Evolutionary conservation across 306 rosid genomes (phyloP).

Genomic region (Trichosanthes truncata): DNA sequence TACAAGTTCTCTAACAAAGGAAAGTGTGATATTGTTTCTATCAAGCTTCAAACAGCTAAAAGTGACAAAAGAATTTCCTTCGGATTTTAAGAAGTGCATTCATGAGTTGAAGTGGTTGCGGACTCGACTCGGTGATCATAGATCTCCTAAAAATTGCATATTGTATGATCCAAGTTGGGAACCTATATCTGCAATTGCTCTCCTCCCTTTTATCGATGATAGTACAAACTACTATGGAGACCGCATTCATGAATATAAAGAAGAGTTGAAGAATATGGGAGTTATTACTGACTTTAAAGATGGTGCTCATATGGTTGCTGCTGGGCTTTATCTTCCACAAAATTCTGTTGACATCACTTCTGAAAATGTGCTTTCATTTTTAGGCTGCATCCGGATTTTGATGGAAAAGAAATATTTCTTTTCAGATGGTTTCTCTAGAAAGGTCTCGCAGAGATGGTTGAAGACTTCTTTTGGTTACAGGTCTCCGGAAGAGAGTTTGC

Average conservation of each 20-base stretch:
- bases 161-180: slow-evolving; percentile 52
- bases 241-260: slow-evolving; percentile 28
- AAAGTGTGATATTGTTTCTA: slow-evolving; percentile 37
- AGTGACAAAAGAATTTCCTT: slow-evolving; percentile 17
- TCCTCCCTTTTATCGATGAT: slow-evolving; percentile 63
- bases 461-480: slow-evolving; percentile 48
- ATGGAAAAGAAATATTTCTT: not conserved
- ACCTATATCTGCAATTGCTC: slow-evolving; percentile 37
- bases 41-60: slow-evolving; percentile 29
- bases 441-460: slow-evolving; percentile 45
- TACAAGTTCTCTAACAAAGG: slow-evolving; percentile 17
- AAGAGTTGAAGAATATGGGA: slow-evolving; percentile 50
- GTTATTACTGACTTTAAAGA: slow-evolving; percentile 34
- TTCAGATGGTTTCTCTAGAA: slow-evolving; percentile 19
- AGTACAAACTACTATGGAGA: slow-evolving; percentile 23
- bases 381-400: slow-evolving; percentile 32
- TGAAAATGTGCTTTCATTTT: slow-evolving; percentile 34
- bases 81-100: slow-evolving; percentile 16
- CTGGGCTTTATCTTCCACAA: slow-evolving; percentile 28
- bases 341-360: slow-evolving; percentile 27
- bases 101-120: slow-evolving; percentile 38
- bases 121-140: slow-evolving; percentile 30
- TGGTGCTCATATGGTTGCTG: slow-evolving; percentile 35
- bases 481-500: slow-evolving; percentile 37
- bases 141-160: slow-evolving; percentile 48